phyloP scores from a whole-genome alignment of 768 basidiomycete genomes.

The Kwoniella europaea region DNA sequence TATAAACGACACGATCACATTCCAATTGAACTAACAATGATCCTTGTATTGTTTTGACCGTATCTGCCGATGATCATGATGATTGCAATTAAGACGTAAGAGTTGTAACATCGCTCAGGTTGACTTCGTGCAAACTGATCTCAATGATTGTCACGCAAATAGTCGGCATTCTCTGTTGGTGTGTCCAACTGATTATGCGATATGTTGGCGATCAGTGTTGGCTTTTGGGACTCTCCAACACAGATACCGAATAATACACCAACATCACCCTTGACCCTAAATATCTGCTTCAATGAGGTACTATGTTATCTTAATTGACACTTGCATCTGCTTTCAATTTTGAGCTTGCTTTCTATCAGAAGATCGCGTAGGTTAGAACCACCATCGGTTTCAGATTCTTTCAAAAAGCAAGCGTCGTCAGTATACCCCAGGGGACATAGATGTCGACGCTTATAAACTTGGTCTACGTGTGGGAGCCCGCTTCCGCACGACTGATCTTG shows the following conservation, averaged over 20 bases:
- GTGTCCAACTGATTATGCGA: not conserved
- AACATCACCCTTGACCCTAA: too few species aligned
- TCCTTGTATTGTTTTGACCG: too few species aligned
- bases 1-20: too few species aligned
- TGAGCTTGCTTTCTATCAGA: too few species aligned
- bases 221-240: too few species aligned
- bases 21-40: too few species aligned
- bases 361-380: slow-evolving; percentile 6
- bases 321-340: too few species aligned
- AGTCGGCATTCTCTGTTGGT: not conserved
- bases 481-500: not conserved
- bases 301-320: not conserved
- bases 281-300: not conserved
- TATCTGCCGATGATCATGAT: too few species aligned
- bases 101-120: not conserved
- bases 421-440: not conserved
- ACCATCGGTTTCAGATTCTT: slow-evolving; percentile 6
- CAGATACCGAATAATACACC: too few species aligned
- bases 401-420: not conserved
- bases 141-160: not conserved
- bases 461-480: not conserved
- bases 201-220: too few species aligned
- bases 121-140: not conserved
- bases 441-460: not conserved
- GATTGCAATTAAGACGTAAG: not conserved